phyloP scores from a whole-genome alignment of 1,284 basidiomycete species.

The Violaceomyces palustris region DNA sequence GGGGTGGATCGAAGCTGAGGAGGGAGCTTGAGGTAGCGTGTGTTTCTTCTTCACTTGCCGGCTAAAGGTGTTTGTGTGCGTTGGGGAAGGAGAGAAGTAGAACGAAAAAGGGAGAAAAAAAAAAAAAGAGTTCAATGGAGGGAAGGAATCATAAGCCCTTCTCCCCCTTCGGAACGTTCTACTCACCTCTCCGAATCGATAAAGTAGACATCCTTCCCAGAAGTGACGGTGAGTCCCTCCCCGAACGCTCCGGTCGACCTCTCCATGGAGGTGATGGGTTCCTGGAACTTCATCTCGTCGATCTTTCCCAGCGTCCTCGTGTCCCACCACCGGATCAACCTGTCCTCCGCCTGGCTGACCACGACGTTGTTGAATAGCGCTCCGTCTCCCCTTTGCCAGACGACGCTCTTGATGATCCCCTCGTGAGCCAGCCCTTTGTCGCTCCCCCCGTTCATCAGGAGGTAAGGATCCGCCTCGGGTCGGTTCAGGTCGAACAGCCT shows the following conservation, averaged over 20 bases:
- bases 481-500: slow-evolving; percentile 77
- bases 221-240: slow-evolving; percentile 79
- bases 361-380: slow-evolving; percentile 53
- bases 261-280: slow-evolving; percentile 89
- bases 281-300: slow-evolving; percentile 68
- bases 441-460: slow-evolving; percentile 60
- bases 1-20: slow-evolving; percentile 88
- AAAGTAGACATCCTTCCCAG: slow-evolving; percentile 86
- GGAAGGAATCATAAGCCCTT: background rate
- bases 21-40: slow-evolving; percentile 59
- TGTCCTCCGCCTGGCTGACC: slow-evolving; percentile 87
- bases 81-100: no score
- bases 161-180: no score
- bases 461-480: slow-evolving; percentile 73
- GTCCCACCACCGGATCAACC: slow-evolving; percentile 91
- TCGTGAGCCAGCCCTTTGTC: slow-evolving; percentile 61
- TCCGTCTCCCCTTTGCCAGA: slow-evolving; percentile 68
- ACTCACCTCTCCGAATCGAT: slow-evolving; percentile 56
- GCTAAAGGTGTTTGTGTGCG: slow-evolving; percentile 6
- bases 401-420: slow-evolving; percentile 82
- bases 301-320: slow-evolving; percentile 69
- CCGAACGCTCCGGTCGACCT: slow-evolving; percentile 67
- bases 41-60: slow-evolving; percentile 28
- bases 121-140: background rate
- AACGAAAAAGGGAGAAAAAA: slow-evolving; percentile 52